Percentiles rank a stretch among this genome's conserved stretches.
Evolutionary conservation across 1,139 yeast species (phyloP).

Genomic region (Protomyces pachydermus): DNA sequence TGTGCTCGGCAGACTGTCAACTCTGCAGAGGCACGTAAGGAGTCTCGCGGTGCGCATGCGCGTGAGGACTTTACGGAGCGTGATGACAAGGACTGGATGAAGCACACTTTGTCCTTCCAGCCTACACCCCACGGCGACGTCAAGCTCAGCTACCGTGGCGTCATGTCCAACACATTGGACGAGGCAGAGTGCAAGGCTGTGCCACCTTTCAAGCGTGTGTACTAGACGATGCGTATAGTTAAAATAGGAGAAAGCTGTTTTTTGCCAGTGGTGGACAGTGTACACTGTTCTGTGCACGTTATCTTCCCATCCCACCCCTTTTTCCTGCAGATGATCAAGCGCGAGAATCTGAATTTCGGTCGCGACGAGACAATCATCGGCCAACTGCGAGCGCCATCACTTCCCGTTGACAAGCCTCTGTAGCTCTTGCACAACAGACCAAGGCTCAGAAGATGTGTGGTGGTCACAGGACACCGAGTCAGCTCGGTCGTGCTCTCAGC

Average conservation of each 20-base stretch:
- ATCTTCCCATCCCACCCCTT: no score
- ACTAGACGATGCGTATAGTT: conserved; percentile 6
- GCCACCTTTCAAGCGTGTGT: conserved; percentile 32
- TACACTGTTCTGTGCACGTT: no score
- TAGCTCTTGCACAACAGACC: background rate
- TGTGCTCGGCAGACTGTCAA: conserved; percentile 96
- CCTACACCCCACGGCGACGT: conserved; percentile 63
- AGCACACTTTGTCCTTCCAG: conserved; percentile 95
- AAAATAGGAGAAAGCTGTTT: background rate
- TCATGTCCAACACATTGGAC: conserved; percentile 77
- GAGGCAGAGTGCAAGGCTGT: conserved; percentile 81
- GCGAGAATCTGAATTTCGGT: no score
- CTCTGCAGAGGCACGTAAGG: conserved; percentile 92
- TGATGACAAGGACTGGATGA: conserved; percentile 97
- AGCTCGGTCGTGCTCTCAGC: background rate
- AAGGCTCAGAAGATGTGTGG: background rate
- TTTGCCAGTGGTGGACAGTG: no score
- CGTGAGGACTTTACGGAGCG: conserved; percentile 96
- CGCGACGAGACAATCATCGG: no score
- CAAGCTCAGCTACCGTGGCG: conserved; percentile 77
- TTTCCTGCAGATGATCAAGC: no score
- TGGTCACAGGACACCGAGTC: background rate
- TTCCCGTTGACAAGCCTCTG: no score
- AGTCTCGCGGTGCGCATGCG: conserved; percentile 99
- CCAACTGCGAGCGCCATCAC: no score